These are phyloP conservation scores for Pythium brachiatum DNA, from an alignment of 352 stramenopile genomes.

Conservation along the genomic window DNA sequence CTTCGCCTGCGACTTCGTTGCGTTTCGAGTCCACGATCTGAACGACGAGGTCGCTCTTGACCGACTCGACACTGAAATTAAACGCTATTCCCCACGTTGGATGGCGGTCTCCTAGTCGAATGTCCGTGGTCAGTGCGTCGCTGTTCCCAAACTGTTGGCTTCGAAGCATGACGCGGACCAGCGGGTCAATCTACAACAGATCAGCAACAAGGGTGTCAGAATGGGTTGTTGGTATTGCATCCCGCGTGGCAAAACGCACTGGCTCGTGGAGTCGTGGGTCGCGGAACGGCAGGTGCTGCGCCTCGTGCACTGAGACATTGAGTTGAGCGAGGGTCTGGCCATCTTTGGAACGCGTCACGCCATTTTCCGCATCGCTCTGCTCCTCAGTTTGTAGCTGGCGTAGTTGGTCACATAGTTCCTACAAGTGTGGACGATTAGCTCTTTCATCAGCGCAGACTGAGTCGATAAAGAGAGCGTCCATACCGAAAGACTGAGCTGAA, in stretches of 20 bases:
- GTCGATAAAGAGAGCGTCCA: background rate
- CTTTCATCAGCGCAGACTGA: background rate
- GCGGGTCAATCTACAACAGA: slow-evolving; percentile 46
- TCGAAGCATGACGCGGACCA: slow-evolving; percentile 43
- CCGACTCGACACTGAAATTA: slow-evolving; percentile 37
- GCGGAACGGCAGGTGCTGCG: slow-evolving; percentile 45
- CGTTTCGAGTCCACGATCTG: slow-evolving; percentile 54
- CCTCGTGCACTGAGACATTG: slow-evolving; percentile 41
- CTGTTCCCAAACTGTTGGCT: background rate
- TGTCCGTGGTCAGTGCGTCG: slow-evolving; percentile 28
- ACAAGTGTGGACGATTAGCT: background rate
- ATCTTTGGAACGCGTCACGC: slow-evolving; percentile 5
- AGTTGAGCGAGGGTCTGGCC: slow-evolving; percentile 31
- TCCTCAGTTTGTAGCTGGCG: slow-evolving; percentile 11
- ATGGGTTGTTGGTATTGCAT: background rate
- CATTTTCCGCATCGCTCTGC: slow-evolving; percentile 7
- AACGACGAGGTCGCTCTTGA: slow-evolving; percentile 39
- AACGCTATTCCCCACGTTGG: slow-evolving; percentile 43
- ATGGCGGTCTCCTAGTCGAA: slow-evolving; percentile 41
- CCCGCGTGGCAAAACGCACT: slow-evolving; percentile 23
- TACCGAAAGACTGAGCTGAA: slow-evolving; percentile 15
- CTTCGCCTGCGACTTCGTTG: slow-evolving; percentile 48
- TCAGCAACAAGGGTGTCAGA: background rate
- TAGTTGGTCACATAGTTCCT: slow-evolving; percentile 22
- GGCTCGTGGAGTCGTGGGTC: slow-evolving; percentile 41